These are phyloP conservation scores for Entomortierella lignicola DNA, from an alignment of 192 early-diverging fungal species.

Conservation along the genomic window DNA sequence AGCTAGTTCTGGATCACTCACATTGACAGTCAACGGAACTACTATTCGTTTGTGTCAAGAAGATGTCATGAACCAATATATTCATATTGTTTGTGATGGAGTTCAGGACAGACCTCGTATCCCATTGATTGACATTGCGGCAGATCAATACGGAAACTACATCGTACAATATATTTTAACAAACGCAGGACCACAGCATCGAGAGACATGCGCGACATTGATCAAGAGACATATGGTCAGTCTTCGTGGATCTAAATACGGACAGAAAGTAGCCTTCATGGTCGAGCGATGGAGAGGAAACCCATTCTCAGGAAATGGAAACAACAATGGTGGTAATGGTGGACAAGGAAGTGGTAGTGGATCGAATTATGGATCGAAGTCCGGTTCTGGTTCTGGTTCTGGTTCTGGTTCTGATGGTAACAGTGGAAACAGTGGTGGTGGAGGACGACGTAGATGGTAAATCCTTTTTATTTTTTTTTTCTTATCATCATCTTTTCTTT, in stretches of 20 bases:
- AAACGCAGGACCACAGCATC: slow-evolving; percentile 66
- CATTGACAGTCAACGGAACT: slow-evolving; percentile 21
- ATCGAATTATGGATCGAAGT: slow-evolving; percentile 2
- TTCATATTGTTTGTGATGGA: slow-evolving; percentile 43
- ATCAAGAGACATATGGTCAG: slow-evolving; percentile 76
- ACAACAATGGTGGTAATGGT: slow-evolving; percentile 6
- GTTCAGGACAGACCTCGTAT: slow-evolving; percentile 52
- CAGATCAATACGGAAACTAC: slow-evolving; percentile 84
- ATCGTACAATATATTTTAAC: slow-evolving; percentile 80
- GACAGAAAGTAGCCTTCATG: slow-evolving; percentile 66
- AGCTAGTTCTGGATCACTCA: neutral
- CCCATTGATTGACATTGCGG: slow-evolving; percentile 75
- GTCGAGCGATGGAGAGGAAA: slow-evolving; percentile 43
- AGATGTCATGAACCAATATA: slow-evolving; percentile 44
- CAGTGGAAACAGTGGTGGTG: slow-evolving; percentile 11
- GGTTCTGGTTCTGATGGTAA: slow-evolving; percentile 7
- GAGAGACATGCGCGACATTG: slow-evolving; percentile 65
- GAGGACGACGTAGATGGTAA: slow-evolving; percentile 31
- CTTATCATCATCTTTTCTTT: slow-evolving; percentile 1
- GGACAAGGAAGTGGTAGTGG: neutral
- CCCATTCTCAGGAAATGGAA: slow-evolving; percentile 14
- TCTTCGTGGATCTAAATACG: slow-evolving; percentile 77
- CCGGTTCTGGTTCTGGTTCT: slow-evolving; percentile 12
- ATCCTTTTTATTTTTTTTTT: neutral
- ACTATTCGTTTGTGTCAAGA: slow-evolving; percentile 39